Evolutionary conservation across 2,329 filamentous ascomycete species (phyloP), one percentile per base, ranked within the genome.

Genomic region (Colletotrichum tropicale): DNA sequence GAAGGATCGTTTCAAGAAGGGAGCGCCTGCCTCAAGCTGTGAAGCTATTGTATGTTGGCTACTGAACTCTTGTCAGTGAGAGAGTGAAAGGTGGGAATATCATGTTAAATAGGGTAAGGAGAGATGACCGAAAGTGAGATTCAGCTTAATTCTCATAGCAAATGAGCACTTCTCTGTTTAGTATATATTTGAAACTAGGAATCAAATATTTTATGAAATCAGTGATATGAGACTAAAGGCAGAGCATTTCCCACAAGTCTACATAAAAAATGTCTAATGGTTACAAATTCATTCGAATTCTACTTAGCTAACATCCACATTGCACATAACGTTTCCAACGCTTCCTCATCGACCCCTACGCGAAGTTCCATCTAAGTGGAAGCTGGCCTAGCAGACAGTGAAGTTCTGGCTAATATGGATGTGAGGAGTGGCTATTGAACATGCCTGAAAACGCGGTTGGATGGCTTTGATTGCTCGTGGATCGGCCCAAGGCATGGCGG

Each of bases 41-140:
- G 43, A 52, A 52, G n/a, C 10, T 8, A 24, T 21, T 52, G 10
- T 8, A 13, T 21, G 9, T 52, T 52, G n/a, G 10, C n/a, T 8
- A 13, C 10, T 52, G 43, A 21, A 21, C n/a, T 52, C 6, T 24
- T 52, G 43, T 52, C 10, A 52, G n/a, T 52, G 10, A 4, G n/a
- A 24, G 43, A 24, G n/a, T 21, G 9, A 24, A 24, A 52, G 12
- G 43, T 1, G n/a, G n/a, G n/a, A 52, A 13, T 32, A 3, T 13
- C 1, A 5, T 21, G 0, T 52, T 4, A 52, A 21, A 8, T 10
- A 52, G 6, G 6, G 6, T 52, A 13, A 7, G n/a, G 1, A 48
- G 38, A 48, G 9, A 48, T 48, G 36, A 8, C 18, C 8, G 1
- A 12, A 13, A 13, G 10, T 24, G 6, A 24, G 13, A 52, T 52